Evolutionary conservation across 352 stramenopile genomes (phyloP).

Genomic region (Phytopythium kandeliae): DNA sequence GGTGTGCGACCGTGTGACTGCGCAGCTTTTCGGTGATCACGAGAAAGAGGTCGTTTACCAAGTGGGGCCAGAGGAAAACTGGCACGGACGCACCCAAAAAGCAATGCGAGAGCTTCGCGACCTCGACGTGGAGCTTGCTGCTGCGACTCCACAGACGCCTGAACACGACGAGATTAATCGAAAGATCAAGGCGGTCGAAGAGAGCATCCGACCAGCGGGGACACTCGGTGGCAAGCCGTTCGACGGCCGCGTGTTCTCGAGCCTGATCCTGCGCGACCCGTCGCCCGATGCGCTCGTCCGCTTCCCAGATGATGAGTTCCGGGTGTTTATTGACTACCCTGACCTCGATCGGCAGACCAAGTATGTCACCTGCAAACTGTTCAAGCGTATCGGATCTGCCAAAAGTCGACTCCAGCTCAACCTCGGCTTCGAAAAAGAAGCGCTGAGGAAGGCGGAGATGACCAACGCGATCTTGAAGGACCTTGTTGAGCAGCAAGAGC

Average conservation of each 20-base stretch:
- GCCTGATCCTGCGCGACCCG: slow-evolving; percentile 21
- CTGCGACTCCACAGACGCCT: slow-evolving; percentile 7
- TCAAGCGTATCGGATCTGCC: slow-evolving; percentile 39
- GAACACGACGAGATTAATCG: slow-evolving; percentile 16
- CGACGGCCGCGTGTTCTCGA: slow-evolving; percentile 35
- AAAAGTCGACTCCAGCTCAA: slow-evolving; percentile 19
- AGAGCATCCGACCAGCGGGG: slow-evolving; percentile 10
- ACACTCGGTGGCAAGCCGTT: slow-evolving; percentile 5
- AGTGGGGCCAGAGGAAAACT: slow-evolving; percentile 28
- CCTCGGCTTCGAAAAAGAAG: slow-evolving; percentile 7
- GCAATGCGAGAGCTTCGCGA: slow-evolving; percentile 25
- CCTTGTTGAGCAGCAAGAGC: slow-evolving; percentile 29
- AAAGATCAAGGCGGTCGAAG: slow-evolving; percentile 17
- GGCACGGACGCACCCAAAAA: slow-evolving; percentile 27
- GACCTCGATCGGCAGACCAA: slow-evolving; percentile 9
- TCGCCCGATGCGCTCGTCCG: slow-evolving; percentile 37
- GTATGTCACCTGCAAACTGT: slow-evolving; percentile 41
- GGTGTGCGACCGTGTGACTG: neutral
- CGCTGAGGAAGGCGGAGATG: slow-evolving; percentile 17
- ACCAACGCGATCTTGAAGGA: slow-evolving; percentile 26
- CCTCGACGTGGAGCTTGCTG: slow-evolving; percentile 18
- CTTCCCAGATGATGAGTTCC: slow-evolving; percentile 42
- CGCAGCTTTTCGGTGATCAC: slow-evolving; percentile 20
- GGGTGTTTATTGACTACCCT: slow-evolving; percentile 28
- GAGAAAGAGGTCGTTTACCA: slow-evolving; percentile 12